Evolutionary conservation across 2,329 filamentous ascomycete genomes (phyloP).

Genomic region (Paracamarosporium sp.): DNA sequence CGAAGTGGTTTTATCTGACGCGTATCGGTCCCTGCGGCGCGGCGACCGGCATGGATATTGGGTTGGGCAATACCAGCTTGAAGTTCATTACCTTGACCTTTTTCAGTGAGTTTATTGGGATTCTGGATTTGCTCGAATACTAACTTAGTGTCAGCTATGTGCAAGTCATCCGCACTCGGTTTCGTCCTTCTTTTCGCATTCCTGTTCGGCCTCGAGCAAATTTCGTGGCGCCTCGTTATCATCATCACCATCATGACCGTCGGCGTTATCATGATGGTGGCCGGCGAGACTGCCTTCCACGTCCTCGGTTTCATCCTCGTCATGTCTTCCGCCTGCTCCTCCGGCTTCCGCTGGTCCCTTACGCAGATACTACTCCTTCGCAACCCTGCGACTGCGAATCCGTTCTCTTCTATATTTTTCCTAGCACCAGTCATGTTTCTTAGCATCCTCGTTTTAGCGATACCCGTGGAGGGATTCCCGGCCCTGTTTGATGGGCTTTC

Average conservation of each 20-base stretch:
- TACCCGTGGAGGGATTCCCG: constrained; percentile 82
- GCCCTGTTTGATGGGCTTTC: constrained; percentile 71
- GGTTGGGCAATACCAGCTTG: constrained; percentile 91
- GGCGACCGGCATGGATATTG: constrained; percentile 94
- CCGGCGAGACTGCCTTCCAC: constrained; percentile 90
- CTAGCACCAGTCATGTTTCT: constrained; percentile 97
- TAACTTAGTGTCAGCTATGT: constrained; percentile 70
- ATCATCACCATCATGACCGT: constrained; percentile 92
- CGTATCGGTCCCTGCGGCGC: constrained; percentile 90
- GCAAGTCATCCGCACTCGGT: constrained; percentile 93
- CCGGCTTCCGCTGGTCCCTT: constrained; percentile 97
- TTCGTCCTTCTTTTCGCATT: constrained; percentile 97
- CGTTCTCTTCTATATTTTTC: constrained; percentile 96
- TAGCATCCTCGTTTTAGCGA: constrained; percentile 77
- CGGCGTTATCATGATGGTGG: constrained; percentile 98
- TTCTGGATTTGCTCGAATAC: not conserved
- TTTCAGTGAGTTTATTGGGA: constrained; percentile 65
- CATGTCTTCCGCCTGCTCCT: constrained; percentile 93
- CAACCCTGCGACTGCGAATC: constrained; percentile 93
- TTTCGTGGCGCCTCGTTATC: constrained; percentile 81
- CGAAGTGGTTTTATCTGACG: constrained; percentile 88
- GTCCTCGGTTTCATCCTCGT: constrained; percentile 87
- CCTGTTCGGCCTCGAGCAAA: constrained; percentile 86
- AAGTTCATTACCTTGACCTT: constrained; percentile 97
- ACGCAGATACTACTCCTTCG: constrained; percentile 94